Conservation (phyloP, 75 land plant genomes). For the Sequoiadendron giganteum region DNA sequence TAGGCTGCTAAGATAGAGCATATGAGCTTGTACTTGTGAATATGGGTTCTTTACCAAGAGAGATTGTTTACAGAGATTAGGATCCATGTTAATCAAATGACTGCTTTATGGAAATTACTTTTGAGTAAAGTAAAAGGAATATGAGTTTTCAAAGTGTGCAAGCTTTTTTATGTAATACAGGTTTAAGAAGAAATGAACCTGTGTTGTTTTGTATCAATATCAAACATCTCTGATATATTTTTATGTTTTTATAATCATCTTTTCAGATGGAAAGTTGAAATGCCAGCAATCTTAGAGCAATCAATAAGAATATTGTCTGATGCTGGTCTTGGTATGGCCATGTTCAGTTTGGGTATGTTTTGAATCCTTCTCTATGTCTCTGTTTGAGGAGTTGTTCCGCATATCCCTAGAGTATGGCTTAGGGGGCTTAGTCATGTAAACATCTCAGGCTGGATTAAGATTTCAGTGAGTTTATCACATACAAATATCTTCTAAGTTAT, state of each 20-base stretch:
- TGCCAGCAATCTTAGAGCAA: conserved; percentile 75
- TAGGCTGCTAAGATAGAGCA: neutral
- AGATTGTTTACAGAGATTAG: neutral
- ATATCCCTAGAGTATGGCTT: neutral
- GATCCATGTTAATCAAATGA: neutral
- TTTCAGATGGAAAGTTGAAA: conserved; percentile 75
- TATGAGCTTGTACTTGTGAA: neutral
- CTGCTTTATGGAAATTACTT: neutral
- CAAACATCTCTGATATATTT: neutral
- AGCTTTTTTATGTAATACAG: neutral
- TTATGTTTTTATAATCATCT: neutral
- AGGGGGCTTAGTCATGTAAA: neutral
- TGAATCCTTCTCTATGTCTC: neutral
- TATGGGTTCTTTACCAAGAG: neutral
- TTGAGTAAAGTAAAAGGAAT: neutral
- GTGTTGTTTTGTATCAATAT: neutral
- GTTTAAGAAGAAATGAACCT: neutral
- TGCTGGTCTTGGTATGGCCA: conserved; percentile 98
- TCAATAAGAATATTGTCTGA: conserved; percentile 84
- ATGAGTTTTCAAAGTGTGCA: neutral
- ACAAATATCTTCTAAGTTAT: neutral
- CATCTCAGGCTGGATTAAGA: neutral
- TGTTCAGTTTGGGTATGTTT: conserved; percentile 90
- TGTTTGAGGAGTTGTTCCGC: neutral
- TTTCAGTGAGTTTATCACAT: neutral